Conservation (phyloP, 108 stramenopile genomes). For the Heterococcus sp. region DNA sequence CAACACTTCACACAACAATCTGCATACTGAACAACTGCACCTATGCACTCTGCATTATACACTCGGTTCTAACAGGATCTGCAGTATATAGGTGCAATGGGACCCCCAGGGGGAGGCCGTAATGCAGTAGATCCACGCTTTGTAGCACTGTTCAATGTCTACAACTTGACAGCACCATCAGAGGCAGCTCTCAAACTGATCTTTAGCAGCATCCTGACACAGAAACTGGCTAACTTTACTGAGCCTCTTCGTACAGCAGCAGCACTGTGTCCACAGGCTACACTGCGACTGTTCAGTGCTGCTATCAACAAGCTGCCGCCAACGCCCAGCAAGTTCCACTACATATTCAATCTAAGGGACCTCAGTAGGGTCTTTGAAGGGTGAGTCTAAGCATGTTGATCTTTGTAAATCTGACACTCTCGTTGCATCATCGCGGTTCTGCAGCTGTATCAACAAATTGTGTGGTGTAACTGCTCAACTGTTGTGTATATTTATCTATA, state of each 20-base stretch:
- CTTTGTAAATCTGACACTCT: too few relatives aligned
- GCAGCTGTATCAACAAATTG: too few relatives aligned
- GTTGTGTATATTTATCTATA: too few relatives aligned
- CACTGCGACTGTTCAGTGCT: conserved; percentile 53
- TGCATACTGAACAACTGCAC: too few relatives aligned
- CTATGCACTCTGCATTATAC: too few relatives aligned
- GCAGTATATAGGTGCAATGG: conserved; percentile 70
- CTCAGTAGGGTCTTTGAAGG: conserved; percentile 69
- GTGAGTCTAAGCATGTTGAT: too few relatives aligned
- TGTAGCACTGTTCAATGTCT: conserved; percentile 65
- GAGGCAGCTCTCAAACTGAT: conserved; percentile 55
- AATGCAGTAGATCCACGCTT: conserved; percentile 70
- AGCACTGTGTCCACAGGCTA: conserved; percentile 50
- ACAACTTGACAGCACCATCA: conserved; percentile 63
- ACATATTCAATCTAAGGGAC: conserved; percentile 71
- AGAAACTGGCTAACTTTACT: conserved; percentile 25
- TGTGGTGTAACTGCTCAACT: too few relatives aligned
- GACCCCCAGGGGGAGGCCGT: conserved; percentile 68
- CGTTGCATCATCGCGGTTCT: too few relatives aligned
- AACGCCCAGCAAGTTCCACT: conserved; percentile 71
- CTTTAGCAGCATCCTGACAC: conserved; percentile 57
- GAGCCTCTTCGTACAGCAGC: conserved; percentile 56
- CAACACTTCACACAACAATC: too few relatives aligned
- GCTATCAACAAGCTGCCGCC: conserved; percentile 63
- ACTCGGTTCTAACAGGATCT: conserved; percentile 53